Percentiles rank a stretch among this genome's conserved stretches.
phyloP scores from a whole-genome alignment of 768 basidiomycete genomes.

The Lactarius deliciosus region DNA sequence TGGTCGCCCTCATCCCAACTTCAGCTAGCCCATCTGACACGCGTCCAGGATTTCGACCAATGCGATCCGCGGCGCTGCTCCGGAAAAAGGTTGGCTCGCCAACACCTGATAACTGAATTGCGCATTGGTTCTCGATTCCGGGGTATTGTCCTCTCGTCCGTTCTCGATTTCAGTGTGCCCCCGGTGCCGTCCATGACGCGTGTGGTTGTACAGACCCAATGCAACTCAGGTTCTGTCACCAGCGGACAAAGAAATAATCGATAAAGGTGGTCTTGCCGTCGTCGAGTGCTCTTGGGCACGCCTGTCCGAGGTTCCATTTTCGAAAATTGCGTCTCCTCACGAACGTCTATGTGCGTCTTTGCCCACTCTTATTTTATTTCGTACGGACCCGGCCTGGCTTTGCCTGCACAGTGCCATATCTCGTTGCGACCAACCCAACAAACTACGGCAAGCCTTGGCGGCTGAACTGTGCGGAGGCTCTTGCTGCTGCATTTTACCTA shows the following conservation, averaged over 20 bases:
- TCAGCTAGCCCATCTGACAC: not conserved
- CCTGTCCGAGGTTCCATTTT: constrained; percentile 90
- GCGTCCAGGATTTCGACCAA: constrained; percentile 86
- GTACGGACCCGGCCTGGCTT: not conserved
- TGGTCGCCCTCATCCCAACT: constrained; percentile 21
- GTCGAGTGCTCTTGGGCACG: constrained; percentile 99
- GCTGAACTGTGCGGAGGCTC: constrained; percentile 90
- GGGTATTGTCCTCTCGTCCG: constrained; percentile 93
- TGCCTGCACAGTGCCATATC: constrained; percentile 74
- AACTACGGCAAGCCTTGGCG: constrained; percentile 99
- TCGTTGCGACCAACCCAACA: constrained; percentile 93
- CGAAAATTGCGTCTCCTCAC: constrained; percentile 89
- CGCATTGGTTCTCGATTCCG: constrained; percentile 83
- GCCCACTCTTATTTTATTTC: not conserved
- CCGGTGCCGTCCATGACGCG: not conserved
- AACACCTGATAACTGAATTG: constrained; percentile 82
- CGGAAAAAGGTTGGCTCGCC: constrained; percentile 87
- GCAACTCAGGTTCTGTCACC: constrained; percentile 78
- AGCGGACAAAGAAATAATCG: constrained; percentile 77
- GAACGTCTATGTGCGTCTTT: constrained; percentile 76
- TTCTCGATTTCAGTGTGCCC: not conserved
- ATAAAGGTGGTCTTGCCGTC: constrained; percentile 81
- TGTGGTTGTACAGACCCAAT: constrained; percentile 60
- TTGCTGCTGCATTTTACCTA: constrained; percentile 94
- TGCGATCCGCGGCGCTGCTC: constrained; percentile 88